Evolutionary conservation across 78 protist genomes (phyloP).

Genomic region (Protostelium mycophagum): DNA sequence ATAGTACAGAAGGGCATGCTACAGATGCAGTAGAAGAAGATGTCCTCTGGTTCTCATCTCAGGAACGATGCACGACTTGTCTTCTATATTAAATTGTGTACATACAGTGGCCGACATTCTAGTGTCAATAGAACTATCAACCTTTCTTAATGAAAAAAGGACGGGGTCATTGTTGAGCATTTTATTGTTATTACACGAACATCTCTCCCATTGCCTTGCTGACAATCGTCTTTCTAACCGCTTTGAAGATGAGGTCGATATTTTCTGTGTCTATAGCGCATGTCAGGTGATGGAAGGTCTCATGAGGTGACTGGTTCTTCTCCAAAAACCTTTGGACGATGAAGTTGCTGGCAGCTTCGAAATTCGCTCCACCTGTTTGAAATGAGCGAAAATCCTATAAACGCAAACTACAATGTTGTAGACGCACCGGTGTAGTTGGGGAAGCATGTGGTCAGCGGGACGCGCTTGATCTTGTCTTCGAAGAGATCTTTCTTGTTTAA

Average conservation of each 20-base stretch:
- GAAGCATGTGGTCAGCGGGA: conserved; percentile 68
- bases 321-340: conserved; percentile 54
- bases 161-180: too few species aligned
- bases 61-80: too few species aligned
- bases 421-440: conserved; percentile 63
- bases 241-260: conserved; percentile 63
- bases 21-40: too few species aligned
- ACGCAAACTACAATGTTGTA: too few species aligned
- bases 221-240: conserved; percentile 62
- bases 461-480: conserved; percentile 70
- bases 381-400: neutral
- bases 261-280: conserved; percentile 81
- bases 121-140: too few species aligned
- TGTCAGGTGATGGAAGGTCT: conserved; percentile 63
- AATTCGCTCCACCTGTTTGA: neutral
- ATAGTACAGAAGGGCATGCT: too few species aligned
- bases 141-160: too few species aligned
- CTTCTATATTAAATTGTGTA: too few species aligned
- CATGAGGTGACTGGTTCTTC: conserved; percentile 49
- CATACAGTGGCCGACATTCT: too few species aligned
- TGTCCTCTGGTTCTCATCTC: too few species aligned
- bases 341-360: conserved; percentile 26
- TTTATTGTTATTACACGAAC: neutral
- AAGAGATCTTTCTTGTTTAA: conserved; percentile 83
- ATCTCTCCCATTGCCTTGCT: conserved; percentile 37